Percentiles rank a stretch among this genome's conserved stretches.
These are phyloP conservation scores for Aspergillus baeticus DNA, from an alignment of 495 filamentous ascomycete genomes.

Conservation along the genomic window DNA sequence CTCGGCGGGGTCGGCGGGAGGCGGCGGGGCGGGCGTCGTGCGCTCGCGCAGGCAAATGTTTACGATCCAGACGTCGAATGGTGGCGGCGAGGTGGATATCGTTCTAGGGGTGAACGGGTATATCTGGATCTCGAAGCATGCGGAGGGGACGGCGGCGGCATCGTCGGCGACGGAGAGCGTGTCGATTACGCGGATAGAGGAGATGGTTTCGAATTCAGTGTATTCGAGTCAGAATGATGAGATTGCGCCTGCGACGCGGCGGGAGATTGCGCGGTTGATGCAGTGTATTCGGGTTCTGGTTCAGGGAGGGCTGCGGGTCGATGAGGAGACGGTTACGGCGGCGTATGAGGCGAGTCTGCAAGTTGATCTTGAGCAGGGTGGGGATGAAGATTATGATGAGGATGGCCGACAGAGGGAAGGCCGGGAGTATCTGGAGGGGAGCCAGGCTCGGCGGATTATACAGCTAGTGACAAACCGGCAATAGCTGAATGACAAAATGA, in stretches of 20 bases:
- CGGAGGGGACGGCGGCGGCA: slow-evolving; percentile 50
- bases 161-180: slow-evolving; percentile 49
- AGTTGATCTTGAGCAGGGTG: slow-evolving; percentile 61
- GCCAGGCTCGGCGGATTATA: slow-evolving; percentile 63
- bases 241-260: slow-evolving; percentile 69
- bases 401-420: slow-evolving; percentile 43
- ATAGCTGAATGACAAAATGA: not conserved
- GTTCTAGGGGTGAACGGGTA: slow-evolving; percentile 94
- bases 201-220: slow-evolving; percentile 67
- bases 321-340: slow-evolving; percentile 84
- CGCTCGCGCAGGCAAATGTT: slow-evolving; percentile 81
- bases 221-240: slow-evolving; percentile 92
- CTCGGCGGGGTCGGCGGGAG: slow-evolving; percentile 33
- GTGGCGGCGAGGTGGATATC: slow-evolving; percentile 79
- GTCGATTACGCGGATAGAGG: slow-evolving; percentile 79
- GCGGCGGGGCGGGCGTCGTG: slow-evolving; percentile 62
- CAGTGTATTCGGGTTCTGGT: slow-evolving; percentile 79
- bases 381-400: slow-evolving; percentile 45
- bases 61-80: slow-evolving; percentile 65
- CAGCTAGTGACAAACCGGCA: slow-evolving; percentile 40
- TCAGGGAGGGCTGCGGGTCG: slow-evolving; percentile 77
- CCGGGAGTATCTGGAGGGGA: slow-evolving; percentile 69
- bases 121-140: slow-evolving; percentile 86
- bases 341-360: slow-evolving; percentile 79
- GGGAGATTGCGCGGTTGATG: slow-evolving; percentile 81